These are phyloP conservation scores for Scopulariopsis brevicaulis DNA, from an alignment of 2,329 filamentous ascomycete species.

Conservation along the genomic window DNA sequence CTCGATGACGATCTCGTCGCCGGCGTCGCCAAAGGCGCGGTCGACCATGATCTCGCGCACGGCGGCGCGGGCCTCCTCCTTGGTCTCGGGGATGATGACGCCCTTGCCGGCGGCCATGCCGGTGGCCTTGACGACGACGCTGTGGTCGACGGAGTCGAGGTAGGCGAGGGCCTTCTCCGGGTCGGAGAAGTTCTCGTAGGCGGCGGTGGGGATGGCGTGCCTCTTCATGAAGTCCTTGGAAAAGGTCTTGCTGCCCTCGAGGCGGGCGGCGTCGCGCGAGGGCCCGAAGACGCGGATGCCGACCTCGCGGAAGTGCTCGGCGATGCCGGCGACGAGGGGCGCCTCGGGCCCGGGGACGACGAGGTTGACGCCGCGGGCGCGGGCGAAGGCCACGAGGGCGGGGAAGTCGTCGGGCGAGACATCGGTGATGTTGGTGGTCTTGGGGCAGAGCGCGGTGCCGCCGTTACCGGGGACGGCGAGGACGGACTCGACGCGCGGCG, in stretches of 20 bases:
- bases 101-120: constrained; percentile 92
- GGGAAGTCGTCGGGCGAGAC: constrained; percentile 69
- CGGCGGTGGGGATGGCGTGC: constrained; percentile 80
- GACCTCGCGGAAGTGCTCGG: constrained; percentile 64
- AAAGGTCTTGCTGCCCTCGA: constrained; percentile 96
- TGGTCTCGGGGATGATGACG: constrained; percentile 75
- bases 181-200: constrained; percentile 78
- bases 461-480: constrained; percentile 70
- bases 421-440: constrained; percentile 59
- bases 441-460: constrained; percentile 62
- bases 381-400: constrained; percentile 63
- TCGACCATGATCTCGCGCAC: constrained; percentile 86
- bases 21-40: constrained; percentile 75
- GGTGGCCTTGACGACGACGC: constrained; percentile 86
- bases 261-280: constrained; percentile 67
- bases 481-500: constrained; percentile 66
- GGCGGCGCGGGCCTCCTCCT: constrained; percentile 71
- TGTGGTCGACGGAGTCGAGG: constrained; percentile 57
- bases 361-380: constrained; percentile 63
- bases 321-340: constrained; percentile 84
- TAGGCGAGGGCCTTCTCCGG: constrained; percentile 65
- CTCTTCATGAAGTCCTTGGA: constrained; percentile 97
- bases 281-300: constrained; percentile 81
- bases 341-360: constrained; percentile 87
- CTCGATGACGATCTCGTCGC: constrained; percentile 88